Conservation (phyloP, 176 grass and related monocot genomes). For the Raddia distichophylla region DNA sequence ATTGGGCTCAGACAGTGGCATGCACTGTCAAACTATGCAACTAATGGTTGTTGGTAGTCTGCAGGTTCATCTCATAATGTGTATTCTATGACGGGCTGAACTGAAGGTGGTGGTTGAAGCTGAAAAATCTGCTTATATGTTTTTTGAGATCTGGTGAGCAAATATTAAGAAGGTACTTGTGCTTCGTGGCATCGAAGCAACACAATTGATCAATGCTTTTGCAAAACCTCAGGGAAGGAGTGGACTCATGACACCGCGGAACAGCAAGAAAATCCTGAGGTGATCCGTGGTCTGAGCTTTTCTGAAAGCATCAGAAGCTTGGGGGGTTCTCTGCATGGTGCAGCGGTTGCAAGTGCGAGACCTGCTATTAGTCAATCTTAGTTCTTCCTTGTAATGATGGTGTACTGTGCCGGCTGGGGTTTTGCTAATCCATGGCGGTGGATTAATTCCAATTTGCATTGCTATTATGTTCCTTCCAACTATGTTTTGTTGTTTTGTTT, state of each 20-base stretch:
- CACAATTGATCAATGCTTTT: slow-evolving; percentile 30
- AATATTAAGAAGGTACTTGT: slow-evolving; percentile 17
- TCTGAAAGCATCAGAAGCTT: slow-evolving; percentile 32
- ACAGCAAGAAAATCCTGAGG: not conserved
- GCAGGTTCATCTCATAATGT: slow-evolving; percentile 9
- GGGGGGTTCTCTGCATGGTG: slow-evolving; percentile 27
- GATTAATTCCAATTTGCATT: slow-evolving; percentile 29
- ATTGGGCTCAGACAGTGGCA: slow-evolving; percentile 87
- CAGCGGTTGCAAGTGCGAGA: slow-evolving; percentile 44
- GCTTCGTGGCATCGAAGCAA: slow-evolving; percentile 25
- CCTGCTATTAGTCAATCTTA: not conserved
- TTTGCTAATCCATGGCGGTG: slow-evolving; percentile 40
- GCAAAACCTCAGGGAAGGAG: slow-evolving; percentile 3
- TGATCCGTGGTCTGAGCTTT: not conserved
- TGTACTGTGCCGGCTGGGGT: not conserved
- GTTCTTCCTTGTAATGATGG: slow-evolving; percentile 22
- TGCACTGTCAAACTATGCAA: slow-evolving; percentile 88
- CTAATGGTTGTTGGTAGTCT: slow-evolving; percentile 32
- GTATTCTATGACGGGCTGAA: slow-evolving; percentile 31
- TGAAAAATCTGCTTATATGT: slow-evolving; percentile 39
- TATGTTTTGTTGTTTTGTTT: slow-evolving; percentile 14
- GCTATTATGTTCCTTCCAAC: not conserved
- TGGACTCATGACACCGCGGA: not conserved
- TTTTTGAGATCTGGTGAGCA: not conserved
- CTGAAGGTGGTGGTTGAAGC: slow-evolving; percentile 31